These are phyloP conservation scores for Hordeum marinum DNA, from an alignment of 176 grass and related monocot species.

Conservation along the genomic window DNA sequence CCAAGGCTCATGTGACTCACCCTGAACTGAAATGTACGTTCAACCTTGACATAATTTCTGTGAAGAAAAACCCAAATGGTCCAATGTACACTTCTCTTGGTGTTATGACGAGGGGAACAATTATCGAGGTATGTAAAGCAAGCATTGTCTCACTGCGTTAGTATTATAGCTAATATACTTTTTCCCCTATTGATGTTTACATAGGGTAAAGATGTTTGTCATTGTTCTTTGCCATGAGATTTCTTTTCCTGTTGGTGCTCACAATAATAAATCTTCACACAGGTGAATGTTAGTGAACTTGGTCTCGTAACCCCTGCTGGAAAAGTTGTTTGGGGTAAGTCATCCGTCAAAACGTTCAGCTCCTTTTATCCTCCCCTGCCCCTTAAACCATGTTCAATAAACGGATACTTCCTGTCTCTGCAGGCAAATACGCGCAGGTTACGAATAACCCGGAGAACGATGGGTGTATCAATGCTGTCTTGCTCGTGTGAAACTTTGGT, in stretches of 20 bases:
- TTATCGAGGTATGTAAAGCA: slow-evolving; percentile 63
- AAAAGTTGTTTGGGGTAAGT: slow-evolving; percentile 97
- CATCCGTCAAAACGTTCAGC: not conserved
- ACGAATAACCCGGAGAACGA: slow-evolving; percentile 93
- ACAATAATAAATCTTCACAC: not conserved
- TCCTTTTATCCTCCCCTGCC: not conserved
- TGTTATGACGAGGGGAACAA: slow-evolving; percentile 84
- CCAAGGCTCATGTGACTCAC: slow-evolving; percentile 87
- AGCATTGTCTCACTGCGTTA: not conserved
- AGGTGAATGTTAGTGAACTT: slow-evolving; percentile 94
- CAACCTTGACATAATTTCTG: slow-evolving; percentile 83
- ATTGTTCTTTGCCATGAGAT: not conserved
- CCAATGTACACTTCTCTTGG: slow-evolving; percentile 94
- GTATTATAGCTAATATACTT: not conserved
- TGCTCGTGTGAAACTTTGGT: slow-evolving; percentile 50
- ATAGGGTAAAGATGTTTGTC: not conserved
- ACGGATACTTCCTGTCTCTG: slow-evolving; percentile 17
- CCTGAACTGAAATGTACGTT: slow-evolving; percentile 91
- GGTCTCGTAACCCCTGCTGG: slow-evolving; percentile 90
- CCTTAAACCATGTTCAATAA: not conserved
- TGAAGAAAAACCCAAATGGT: slow-evolving; percentile 96
- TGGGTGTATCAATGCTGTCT: slow-evolving; percentile 86
- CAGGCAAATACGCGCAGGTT: slow-evolving; percentile 91
- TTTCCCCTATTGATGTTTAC: not conserved
- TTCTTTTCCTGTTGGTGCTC: not conserved